Base-by-base conservation (phyloP, 805 yeast species). In the Barnettozyma sucrosica region DNA sequence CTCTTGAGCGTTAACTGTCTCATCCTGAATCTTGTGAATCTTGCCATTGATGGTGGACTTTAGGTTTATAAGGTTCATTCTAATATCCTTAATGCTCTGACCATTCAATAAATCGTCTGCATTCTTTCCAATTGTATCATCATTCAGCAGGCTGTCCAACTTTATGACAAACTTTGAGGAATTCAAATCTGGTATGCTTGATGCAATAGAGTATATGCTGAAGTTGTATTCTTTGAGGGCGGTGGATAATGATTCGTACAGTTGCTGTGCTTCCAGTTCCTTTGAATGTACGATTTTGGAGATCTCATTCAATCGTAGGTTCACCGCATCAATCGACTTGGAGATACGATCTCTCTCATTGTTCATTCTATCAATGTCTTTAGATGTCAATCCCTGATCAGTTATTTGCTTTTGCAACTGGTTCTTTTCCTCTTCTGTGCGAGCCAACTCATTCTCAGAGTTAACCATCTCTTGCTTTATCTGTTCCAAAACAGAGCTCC, bases 311-410 rank as follows among this genome's bases (percentile, higher is more conserved):
- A 76, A 64, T 48, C 75, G 72, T 40, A 58, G 60, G 16, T 66
- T 63, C 14, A 70, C 66, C 3, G 62, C 56, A 45, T 83, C 88
- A 43, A 85, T 70, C 16, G 74, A 64, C 51, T 73, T 72, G 6
- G 81, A 71, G 5, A 84, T 62, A 41, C 72, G 72, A 43, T 82
- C 87, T 47, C 87, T 70, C 57, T 83, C 87, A 28, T 67, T 65
- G 55, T 77, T 80, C 66, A 84, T 71, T 45, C 72, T 66, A 55
- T 88, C 89, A 45, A 88, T 78, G 38, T 79, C 81, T 14, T 70
- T 72, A 4, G 85, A 73, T 4, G 85, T 76, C 44, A 82, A 69
- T 2, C 89, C 88, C 51, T 76, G 80, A 3, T 62, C 65, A 4
- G 69, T 62, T 18, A 89, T 71, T 41, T 72, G 68, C 9, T 56